Evolutionary conservation across 1,139 yeast genomes (phyloP).

Genomic region (Taphrina wiesneri): DNA sequence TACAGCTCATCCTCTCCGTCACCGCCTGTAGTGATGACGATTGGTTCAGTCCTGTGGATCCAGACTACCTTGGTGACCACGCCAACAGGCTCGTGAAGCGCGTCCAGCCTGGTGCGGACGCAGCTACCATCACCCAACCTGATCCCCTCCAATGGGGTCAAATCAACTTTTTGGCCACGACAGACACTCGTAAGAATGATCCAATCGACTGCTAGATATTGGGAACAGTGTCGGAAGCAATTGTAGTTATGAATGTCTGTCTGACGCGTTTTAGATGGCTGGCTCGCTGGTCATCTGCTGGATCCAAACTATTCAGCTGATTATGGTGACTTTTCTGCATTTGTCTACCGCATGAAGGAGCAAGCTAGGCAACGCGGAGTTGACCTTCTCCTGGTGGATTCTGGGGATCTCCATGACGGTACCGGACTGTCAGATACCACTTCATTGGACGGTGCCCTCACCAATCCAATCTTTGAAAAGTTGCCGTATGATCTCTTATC

Average conservation of each 20-base stretch:
- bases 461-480: conserved; percentile 43
- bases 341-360: conserved; percentile 55
- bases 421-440: conserved; percentile 56
- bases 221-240: not conserved
- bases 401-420: conserved; percentile 95
- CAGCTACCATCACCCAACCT: not conserved
- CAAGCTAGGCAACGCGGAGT: conserved; percentile 53
- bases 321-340: conserved; percentile 90
- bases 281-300: conserved; percentile 84
- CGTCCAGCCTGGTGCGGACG: conserved; percentile 11
- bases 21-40: not conserved
- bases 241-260: no score
- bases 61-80: not conserved
- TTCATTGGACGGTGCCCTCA: conserved; percentile 35
- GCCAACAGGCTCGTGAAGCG: not conserved
- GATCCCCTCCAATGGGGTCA: conserved; percentile 43
- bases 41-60: not conserved
- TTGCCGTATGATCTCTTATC: conserved; percentile 75
- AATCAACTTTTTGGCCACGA: conserved; percentile 82
- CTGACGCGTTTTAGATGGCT: conserved; percentile 55
- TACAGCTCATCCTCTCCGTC: not conserved
- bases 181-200: conserved; percentile 64
- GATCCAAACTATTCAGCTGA: conserved; percentile 76
- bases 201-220: not conserved
- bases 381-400: conserved; percentile 75